Percentiles rank a stretch among this genome's conserved stretches.
Conservation (phyloP, 805 yeast species). For the Candida sanyiensis region DNA sequence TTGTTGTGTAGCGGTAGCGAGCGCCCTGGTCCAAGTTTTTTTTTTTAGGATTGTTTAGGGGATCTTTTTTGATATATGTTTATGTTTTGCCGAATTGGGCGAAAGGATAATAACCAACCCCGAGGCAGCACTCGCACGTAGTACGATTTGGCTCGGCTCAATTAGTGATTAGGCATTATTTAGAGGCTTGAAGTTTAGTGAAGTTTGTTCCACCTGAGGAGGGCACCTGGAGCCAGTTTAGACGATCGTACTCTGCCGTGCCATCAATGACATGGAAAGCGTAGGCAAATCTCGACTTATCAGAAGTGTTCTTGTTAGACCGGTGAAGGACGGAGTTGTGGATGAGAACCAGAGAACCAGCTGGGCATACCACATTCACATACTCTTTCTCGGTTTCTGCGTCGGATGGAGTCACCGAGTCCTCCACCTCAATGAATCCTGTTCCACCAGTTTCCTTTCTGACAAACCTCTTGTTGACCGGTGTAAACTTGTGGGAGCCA, state of each 20-base stretch:
- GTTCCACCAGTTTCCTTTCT: constrained; percentile 51
- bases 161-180: too few relatives aligned
- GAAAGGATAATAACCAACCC: too few relatives aligned
- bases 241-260: constrained; percentile 47
- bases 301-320: constrained; percentile 53
- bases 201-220: constrained; percentile 60
- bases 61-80: too few relatives aligned
- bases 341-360: constrained; percentile 66
- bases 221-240: constrained; percentile 79
- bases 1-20: too few relatives aligned
- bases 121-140: too few relatives aligned
- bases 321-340: constrained; percentile 69
- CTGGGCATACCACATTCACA: constrained; percentile 52
- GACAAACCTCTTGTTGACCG: constrained; percentile 58
- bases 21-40: too few relatives aligned
- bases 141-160: too few relatives aligned
- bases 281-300: constrained; percentile 62
- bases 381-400: constrained; percentile 34
- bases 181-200: constrained; percentile 35
- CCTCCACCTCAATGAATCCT: constrained; percentile 38
- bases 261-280: constrained; percentile 81
- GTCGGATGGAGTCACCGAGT: constrained; percentile 22
- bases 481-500: constrained; percentile 58
- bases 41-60: too few relatives aligned
- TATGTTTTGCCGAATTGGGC: too few relatives aligned